phyloP scores from a whole-genome alignment of 1,284 basidiomycete genomes.

The Ustilago tritici region DNA sequence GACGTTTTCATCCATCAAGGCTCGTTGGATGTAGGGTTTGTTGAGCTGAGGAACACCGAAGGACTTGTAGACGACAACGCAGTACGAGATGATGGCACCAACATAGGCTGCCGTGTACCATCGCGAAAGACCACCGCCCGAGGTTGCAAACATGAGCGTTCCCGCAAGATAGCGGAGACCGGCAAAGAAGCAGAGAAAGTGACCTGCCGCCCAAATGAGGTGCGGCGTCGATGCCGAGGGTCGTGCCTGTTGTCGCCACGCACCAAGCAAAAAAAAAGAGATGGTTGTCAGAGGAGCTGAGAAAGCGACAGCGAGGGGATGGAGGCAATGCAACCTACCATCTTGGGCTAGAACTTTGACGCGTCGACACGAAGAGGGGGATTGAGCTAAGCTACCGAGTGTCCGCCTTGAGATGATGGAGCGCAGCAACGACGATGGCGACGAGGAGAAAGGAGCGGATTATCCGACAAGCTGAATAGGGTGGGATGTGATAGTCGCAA shows the following conservation, averaged over 20 bases:
- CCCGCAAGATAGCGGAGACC: constrained; percentile 65
- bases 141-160: constrained; percentile 53
- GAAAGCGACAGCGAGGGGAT: not conserved
- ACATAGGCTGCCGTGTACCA: constrained; percentile 67
- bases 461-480: not conserved
- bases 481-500: not conserved
- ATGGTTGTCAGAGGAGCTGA: constrained; percentile 6
- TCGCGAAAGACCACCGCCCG: constrained; percentile 52
- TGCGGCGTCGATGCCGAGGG: constrained; percentile 66
- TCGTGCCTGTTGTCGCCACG: constrained; percentile 30
- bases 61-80: constrained; percentile 69
- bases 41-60: constrained; percentile 68
- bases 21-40: constrained; percentile 68
- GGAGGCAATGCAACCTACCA: constrained; percentile 23
- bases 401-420: constrained; percentile 14
- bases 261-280: not conserved
- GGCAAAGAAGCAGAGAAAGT: constrained; percentile 67
- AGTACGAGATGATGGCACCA: constrained; percentile 69
- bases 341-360: constrained; percentile 10
- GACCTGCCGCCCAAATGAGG: constrained; percentile 69
- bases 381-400: not conserved
- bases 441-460: not conserved
- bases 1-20: constrained; percentile 70
- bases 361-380: not conserved
- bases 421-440: constrained; percentile 2